Evolutionary conservation across 1,284 basidiomycete species (phyloP).

Genomic region (Puccinia coronata): DNA sequence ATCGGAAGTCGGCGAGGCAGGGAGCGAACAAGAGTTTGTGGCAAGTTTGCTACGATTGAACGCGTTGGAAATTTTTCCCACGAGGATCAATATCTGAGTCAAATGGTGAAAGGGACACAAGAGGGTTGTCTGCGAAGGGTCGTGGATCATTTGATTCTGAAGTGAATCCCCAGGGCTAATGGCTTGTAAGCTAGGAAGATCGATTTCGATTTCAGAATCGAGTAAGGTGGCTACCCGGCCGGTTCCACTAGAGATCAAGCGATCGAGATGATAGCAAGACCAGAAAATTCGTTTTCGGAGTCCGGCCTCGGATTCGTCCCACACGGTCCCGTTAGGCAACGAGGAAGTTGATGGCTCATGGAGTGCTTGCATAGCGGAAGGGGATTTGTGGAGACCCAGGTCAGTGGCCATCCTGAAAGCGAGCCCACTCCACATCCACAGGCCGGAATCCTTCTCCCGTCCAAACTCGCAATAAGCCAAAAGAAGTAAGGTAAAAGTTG

Average conservation of each 20-base stretch:
- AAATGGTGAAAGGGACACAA: conserved; percentile 48
- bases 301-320: conserved; percentile 13
- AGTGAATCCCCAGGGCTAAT: conserved; percentile 8
- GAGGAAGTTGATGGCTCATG: neutral
- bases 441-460: conserved; percentile 44
- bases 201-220: conserved; percentile 50
- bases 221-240: conserved; percentile 47
- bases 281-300: conserved; percentile 49
- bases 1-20: neutral
- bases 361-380: neutral
- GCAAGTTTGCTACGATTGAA: conserved; percentile 41
- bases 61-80: conserved; percentile 49
- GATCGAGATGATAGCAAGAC: conserved; percentile 48
- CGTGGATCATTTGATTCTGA: neutral
- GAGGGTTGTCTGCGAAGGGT: conserved; percentile 21
- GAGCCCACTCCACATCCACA: conserved; percentile 50
- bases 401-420: conserved; percentile 49
- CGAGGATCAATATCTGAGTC: conserved; percentile 49
- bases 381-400: conserved; percentile 49
- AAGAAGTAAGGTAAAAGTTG: conserved; percentile 46
- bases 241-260: conserved; percentile 50
- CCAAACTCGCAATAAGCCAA: conserved; percentile 50
- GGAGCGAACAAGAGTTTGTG: neutral
- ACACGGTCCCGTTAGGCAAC: conserved; percentile 5
- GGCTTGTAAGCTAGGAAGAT: neutral